These are phyloP conservation scores for Centella asiatica DNA, from an alignment of 129 eudicot species.

Conservation along the genomic window DNA sequence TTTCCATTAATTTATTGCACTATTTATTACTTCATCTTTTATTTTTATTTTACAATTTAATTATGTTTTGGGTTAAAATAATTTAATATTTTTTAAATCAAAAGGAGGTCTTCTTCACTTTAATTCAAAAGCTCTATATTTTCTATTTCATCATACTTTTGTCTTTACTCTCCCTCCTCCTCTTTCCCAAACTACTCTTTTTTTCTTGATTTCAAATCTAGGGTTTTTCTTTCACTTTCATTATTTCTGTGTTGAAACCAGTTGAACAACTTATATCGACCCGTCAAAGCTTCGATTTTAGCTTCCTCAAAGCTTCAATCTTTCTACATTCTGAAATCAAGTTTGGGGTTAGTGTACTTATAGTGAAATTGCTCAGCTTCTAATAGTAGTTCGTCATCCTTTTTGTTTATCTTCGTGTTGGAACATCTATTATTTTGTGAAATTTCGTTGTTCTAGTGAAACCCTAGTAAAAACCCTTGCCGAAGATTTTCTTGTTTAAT, in stretches of 20 bases:
- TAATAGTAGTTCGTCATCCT: slow-evolving; percentile 11
- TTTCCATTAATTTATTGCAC: slow-evolving; percentile 4
- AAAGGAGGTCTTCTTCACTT: slow-evolving; percentile 20
- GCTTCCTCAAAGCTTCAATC: slow-evolving; percentile 4
- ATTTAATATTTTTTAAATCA: neutral
- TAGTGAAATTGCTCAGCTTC: slow-evolving; percentile 21
- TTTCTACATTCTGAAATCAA: slow-evolving; percentile 22
- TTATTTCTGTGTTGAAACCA: neutral
- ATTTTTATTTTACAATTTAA: no score
- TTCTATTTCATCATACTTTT: slow-evolving; percentile 43
- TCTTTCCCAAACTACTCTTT: slow-evolving; percentile 37
- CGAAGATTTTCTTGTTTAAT: slow-evolving; percentile 8
- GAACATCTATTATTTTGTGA: slow-evolving; percentile 10
- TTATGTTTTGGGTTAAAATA: no score
- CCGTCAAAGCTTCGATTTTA: slow-evolving; percentile 6
- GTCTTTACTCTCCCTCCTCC: slow-evolving; percentile 55
- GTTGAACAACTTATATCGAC: slow-evolving; percentile 2
- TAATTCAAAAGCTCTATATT: slow-evolving; percentile 51
- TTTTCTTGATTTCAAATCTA: slow-evolving; percentile 55
- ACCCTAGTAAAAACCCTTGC: slow-evolving; percentile 45
- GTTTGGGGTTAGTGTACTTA: slow-evolving; percentile 14
- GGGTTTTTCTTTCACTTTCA: slow-evolving; percentile 49
- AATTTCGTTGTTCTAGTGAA: slow-evolving; percentile 59
- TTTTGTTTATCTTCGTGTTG: slow-evolving; percentile 1
- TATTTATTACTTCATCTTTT: neutral